These are phyloP conservation scores for Anacardium occidentale DNA, from an alignment of 345 rosid species.

Conservation along the genomic window DNA sequence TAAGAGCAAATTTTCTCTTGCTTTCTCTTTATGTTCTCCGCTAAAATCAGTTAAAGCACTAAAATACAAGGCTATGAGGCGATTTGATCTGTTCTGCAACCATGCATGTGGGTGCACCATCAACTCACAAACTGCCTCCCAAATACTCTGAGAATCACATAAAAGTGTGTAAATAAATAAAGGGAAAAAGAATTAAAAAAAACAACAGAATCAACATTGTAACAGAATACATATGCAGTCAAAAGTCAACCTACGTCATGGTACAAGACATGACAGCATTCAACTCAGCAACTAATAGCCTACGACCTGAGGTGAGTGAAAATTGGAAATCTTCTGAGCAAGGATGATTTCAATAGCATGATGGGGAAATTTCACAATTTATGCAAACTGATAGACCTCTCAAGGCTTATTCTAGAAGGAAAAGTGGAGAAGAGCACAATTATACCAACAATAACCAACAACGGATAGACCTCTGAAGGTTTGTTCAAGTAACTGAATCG, in stretches of 20 bases:
- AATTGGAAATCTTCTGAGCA: not conserved
- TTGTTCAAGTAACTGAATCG: too few species aligned
- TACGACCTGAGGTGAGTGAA: not conserved
- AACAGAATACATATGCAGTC: not conserved
- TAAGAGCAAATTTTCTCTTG: slow-evolving; percentile 37
- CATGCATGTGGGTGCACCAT: slow-evolving; percentile 78
- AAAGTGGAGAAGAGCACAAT: too few species aligned
- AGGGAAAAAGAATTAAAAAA: not conserved
- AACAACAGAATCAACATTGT: too few species aligned
- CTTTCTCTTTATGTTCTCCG: slow-evolving; percentile 31
- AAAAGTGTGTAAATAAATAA: slow-evolving; percentile 6
- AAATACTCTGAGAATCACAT: slow-evolving; percentile 53
- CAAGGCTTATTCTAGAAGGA: too few species aligned
- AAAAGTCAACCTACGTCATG: not conserved
- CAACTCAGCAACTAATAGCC: not conserved
- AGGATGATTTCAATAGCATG: not conserved
- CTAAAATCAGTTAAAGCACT: slow-evolving; percentile 35
- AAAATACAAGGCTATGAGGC: slow-evolving; percentile 61
- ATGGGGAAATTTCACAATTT: not conserved
- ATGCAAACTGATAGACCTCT: not conserved
- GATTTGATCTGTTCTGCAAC: slow-evolving; percentile 64
- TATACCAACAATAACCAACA: too few species aligned
- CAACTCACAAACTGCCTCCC: slow-evolving; percentile 66
- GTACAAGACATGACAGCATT: not conserved
- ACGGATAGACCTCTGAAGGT: too few species aligned